These are phyloP conservation scores for Cardamine resedifolia DNA, from an alignment of 345 rosid genomes.

Conservation along the genomic window DNA sequence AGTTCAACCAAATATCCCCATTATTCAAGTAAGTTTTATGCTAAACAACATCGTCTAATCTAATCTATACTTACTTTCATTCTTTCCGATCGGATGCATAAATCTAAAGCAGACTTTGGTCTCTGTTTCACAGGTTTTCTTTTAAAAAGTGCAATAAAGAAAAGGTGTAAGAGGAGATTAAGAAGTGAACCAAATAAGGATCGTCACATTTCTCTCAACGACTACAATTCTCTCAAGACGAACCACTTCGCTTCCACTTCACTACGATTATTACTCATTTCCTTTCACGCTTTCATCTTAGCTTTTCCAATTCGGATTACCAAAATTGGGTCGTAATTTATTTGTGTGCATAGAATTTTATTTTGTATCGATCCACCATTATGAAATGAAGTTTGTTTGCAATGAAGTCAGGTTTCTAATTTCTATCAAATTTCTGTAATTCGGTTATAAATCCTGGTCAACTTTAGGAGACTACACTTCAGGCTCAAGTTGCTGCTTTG, in stretches of 20 bases:
- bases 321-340: slow-evolving; percentile 11
- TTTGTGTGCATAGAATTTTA: slow-evolving; percentile 28
- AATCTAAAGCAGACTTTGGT: background rate
- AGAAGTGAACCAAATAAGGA: slow-evolving; percentile 32
- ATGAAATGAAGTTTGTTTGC: slow-evolving; percentile 17
- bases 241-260: slow-evolving; percentile 43
- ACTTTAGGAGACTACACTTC: background rate
- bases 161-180: slow-evolving; percentile 42
- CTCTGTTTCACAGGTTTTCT: slow-evolving; percentile 44
- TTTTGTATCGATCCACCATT: background rate
- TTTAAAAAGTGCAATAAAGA: slow-evolving; percentile 53
- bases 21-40: slow-evolving; percentile 23
- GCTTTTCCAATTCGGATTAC: slow-evolving; percentile 26
- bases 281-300: slow-evolving; percentile 43
- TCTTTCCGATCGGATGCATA: background rate
- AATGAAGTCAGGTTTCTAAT: background rate
- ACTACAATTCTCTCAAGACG: slow-evolving; percentile 16
- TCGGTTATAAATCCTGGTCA: background rate
- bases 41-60: background rate
- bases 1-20: background rate
- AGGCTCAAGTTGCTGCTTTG: background rate
- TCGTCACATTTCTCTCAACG: slow-evolving; percentile 20
- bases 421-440: background rate
- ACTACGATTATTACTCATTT: slow-evolving; percentile 30
- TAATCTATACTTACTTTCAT: background rate